Conservation (phyloP, 768 basidiomycete species). For the Leccinum disarticulatum region DNA sequence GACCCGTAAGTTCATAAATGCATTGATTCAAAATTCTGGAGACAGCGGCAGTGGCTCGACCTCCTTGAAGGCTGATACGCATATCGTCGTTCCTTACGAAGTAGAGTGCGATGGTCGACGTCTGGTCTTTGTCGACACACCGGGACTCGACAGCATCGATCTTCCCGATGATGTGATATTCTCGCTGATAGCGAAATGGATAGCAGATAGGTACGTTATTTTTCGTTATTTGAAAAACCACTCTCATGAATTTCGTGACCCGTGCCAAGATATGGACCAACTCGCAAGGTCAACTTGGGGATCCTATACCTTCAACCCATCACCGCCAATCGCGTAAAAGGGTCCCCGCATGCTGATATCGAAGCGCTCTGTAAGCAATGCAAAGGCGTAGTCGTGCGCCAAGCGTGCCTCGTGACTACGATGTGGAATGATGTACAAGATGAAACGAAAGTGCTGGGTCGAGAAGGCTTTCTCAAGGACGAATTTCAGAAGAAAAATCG, state of each 20-base stretch:
- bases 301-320: conserved; percentile 11
- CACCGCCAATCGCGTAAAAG: conserved; percentile 1
- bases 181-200: background rate
- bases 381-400: background rate
- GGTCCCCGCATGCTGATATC: background rate
- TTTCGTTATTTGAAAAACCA: background rate
- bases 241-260: background rate
- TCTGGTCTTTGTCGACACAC: conserved; percentile 9
- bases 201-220: background rate
- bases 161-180: conserved; percentile 2
- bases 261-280: background rate
- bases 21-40: background rate
- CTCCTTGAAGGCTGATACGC: background rate
- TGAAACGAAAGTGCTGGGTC: background rate
- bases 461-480: conserved; percentile 1
- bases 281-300: background rate
- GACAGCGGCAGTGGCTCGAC: background rate
- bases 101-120: background rate
- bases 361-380: conserved; percentile 5
- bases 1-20: conserved; percentile 4
- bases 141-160: conserved; percentile 3
- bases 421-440: conserved; percentile 10
- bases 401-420: conserved; percentile 9
- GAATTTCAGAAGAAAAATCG: background rate
- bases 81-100: background rate